Evolutionary conservation across 1,284 basidiomycete species (phyloP).

Genomic region (Wallemia hederae): DNA sequence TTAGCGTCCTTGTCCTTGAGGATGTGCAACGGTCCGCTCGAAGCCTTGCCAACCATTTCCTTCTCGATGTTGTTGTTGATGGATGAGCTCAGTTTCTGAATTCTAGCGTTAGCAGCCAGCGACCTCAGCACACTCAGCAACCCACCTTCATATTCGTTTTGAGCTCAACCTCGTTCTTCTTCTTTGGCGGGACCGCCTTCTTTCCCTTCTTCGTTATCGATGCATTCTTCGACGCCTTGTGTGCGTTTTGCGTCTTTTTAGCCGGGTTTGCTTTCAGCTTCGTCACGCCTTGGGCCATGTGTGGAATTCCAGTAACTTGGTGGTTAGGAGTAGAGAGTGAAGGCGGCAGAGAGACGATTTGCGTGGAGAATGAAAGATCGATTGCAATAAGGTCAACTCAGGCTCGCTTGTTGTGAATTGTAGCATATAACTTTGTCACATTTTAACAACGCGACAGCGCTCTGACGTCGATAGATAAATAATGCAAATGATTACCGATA

Average conservation of each 20-base stretch:
- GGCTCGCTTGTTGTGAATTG: too few species aligned
- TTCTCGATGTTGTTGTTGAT: slow-evolving; percentile 66
- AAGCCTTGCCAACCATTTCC: slow-evolving; percentile 65
- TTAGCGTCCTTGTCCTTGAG: slow-evolving; percentile 33
- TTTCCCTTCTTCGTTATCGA: slow-evolving; percentile 32
- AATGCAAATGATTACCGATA: too few species aligned
- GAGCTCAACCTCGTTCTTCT: slow-evolving; percentile 32
- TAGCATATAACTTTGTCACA: too few species aligned
- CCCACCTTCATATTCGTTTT: slow-evolving; percentile 35
- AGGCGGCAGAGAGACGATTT: background rate
- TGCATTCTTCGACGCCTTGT: background rate
- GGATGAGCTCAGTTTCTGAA: slow-evolving; percentile 47
- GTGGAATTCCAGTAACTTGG: too few species aligned
- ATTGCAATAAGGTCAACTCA: too few species aligned
- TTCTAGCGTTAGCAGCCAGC: slow-evolving; percentile 3
- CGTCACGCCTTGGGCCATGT: background rate
- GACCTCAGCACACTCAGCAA: slow-evolving; percentile 1
- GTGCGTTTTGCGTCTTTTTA: background rate
- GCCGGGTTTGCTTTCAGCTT: background rate
- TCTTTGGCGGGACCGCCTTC: slow-evolving; percentile 39
- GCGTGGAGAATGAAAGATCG: background rate
- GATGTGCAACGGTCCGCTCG: slow-evolving; percentile 53
- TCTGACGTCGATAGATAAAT: too few species aligned
- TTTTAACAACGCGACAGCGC: too few species aligned
- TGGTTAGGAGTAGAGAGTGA: too few species aligned